Base-by-base conservation (phyloP, 2,329 filamentous ascomycete species). In the Daldinia sp. region DNA sequence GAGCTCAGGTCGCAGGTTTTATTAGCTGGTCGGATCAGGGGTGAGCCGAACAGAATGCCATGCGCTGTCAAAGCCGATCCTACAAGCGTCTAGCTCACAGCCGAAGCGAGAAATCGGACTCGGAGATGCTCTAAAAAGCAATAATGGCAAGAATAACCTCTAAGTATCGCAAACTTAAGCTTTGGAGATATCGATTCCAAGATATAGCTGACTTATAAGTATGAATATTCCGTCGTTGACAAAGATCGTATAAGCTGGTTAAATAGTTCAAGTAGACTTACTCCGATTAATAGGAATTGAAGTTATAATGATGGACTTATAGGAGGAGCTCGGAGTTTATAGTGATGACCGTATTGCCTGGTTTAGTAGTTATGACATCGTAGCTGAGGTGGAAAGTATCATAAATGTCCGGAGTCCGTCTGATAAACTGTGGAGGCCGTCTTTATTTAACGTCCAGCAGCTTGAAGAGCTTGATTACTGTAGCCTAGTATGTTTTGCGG, bases 261-360 rank as follows among this genome's bases (percentile, higher is more conserved):
- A 51, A 33, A 51, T 51, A 51, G 12, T 51, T 51, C 20, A 23
- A 23, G 20, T 2, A 46, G 42, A 13, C 42, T 30, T 33, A 6
- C 1, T 15, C 44, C 44, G 42, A 9, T 46, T 30, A 0, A 0
- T 13, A 51, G 3, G 48, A 33, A n/a, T 18, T 33, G 44, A 28
- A 18, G 48, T 30, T 30, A 23, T 23, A 23, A 23, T 23, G 20
- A 23, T 23, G 20, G 20, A 39, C 12, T 2, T 39, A 39, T 39
- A 39, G 60, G 60, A 57, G 37, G 60, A 57, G 37, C 13, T 26
- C 64, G 61, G 65, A 65, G 56, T 63, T 68, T 68, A 57, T 58
- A 23, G 39, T 51, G 55, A 63, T 61, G 37, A 37, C 55, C 60
- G 57, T 61, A 2, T 42, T 44, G 12, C 6, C n/a, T 9, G 18